Evolutionary conservation across 257 asterid species (phyloP).

Genomic region (Linderniella brevidens): DNA sequence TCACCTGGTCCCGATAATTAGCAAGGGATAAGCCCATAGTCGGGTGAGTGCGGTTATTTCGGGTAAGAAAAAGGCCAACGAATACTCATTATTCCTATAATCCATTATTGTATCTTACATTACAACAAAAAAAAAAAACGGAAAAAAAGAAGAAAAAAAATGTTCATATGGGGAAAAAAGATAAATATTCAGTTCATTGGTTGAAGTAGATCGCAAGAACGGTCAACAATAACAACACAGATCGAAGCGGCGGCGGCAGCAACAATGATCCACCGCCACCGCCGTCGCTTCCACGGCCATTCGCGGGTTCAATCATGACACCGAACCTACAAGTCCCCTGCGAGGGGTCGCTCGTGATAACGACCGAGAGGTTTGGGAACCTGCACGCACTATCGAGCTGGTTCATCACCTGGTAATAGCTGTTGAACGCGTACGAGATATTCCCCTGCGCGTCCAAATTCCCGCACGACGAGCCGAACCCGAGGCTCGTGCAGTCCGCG

Average conservation of each 20-base stretch:
- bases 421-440: conserved; percentile 51
- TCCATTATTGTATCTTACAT: too few species aligned
- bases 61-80: too few species aligned
- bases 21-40: too few species aligned
- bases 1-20: too few species aligned
- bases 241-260: conserved; percentile 18
- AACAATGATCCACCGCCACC: conserved; percentile 13
- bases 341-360: conserved; percentile 46
- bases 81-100: too few species aligned
- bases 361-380: conserved; percentile 41
- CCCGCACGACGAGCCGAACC: conserved; percentile 39
- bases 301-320: conserved; percentile 31
- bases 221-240: conserved; percentile 16
- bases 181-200: too few species aligned
- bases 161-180: too few species aligned
- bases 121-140: too few species aligned
- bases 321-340: conserved; percentile 39
- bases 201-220: not conserved
- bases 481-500: conserved; percentile 63
- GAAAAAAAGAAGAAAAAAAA: too few species aligned
- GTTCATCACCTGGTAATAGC: conserved; percentile 42
- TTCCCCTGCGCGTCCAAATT: conserved; percentile 30
- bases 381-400: conserved; percentile 46
- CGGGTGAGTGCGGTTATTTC: too few species aligned
- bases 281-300: conserved; percentile 4